Base-by-base conservation (phyloP, 768 basidiomycete species). In the Dacryopinax primogenitus region DNA sequence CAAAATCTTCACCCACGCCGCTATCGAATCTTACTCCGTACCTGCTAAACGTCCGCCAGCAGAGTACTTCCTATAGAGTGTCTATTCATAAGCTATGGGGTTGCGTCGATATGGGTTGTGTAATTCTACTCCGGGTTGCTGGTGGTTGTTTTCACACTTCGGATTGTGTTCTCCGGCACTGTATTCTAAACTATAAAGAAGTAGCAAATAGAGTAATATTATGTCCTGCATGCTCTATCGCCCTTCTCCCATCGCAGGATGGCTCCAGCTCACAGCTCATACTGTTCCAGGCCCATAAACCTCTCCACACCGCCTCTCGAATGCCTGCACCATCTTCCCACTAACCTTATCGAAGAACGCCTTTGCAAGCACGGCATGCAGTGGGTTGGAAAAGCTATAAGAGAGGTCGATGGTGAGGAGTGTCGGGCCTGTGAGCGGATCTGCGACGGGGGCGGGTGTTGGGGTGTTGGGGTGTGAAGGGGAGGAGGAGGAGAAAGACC, bases 1-100 rank as follows among this genome's bases (percentile, higher is more conserved):
- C 77, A 95, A 94, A 72, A 92, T 95, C 18, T 98, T 99, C 76
- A 81, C 84, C 41, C 90, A 92, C 71, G 95, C 95, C 4, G 85
- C 91, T 0, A 81, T 90, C 74, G 91, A 92, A 68, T 84, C 90
- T 34, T 82, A 83, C 66, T 88, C 88, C 32, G 84, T 89, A 72
- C 89, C 88, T 30, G 84, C 87, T 33, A 90, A 90, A 77, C 82
- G 89, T 2, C 89, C 90, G 23, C 88, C 89, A 21, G 87, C 90
- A 41, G 90, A 92, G 74, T 92, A 92, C 71, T 92, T 92, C 75
- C 76, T 92, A 62, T 91, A 75, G 36, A 1, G 39, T 21, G 47
- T 33, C 44, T 39, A 33, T 26, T 16, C 33, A 33, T 21, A 32
- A 45, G 28, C 47, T 58, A 44, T 44, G 41, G 45, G 11, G 51